A percentile compares a stretch with the other conserved stretches of the same genome.
phyloP scores from a whole-genome alignment of 2,329 filamentous ascomycete genomes.

The Biscogniauxia marginata region DNA sequence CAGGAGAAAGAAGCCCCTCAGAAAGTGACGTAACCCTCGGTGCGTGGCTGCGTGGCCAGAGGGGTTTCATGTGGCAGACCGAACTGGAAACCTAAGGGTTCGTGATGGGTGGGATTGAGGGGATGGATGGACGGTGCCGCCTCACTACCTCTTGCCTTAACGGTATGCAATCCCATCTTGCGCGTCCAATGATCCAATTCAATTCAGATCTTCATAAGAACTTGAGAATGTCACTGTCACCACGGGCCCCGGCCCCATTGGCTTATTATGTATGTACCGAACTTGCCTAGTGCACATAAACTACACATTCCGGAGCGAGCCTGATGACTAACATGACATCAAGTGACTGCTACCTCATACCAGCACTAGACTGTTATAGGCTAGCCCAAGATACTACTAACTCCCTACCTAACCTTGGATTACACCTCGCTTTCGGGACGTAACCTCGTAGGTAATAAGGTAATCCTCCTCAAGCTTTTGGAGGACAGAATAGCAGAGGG shows the following conservation, averaged over 20 bases:
- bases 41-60: not conserved
- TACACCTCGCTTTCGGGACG: too few species aligned
- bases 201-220: not conserved
- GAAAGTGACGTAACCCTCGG: not conserved
- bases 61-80: not conserved
- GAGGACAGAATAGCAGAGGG: not conserved
- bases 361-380: not conserved
- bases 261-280: not conserved
- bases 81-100: not conserved
- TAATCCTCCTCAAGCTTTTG: too few species aligned
- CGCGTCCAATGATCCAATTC: not conserved
- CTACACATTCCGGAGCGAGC: not conserved
- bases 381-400: not conserved
- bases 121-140: not conserved
- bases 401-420: not conserved
- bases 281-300: not conserved
- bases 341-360: not conserved
- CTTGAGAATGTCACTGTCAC: too few species aligned
- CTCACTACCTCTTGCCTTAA: not conserved
- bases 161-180: not conserved
- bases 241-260: not conserved
- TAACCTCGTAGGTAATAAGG: too few species aligned
- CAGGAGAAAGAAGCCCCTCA: not conserved
- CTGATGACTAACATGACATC: not conserved
- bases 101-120: not conserved